Evolutionary conservation across 2,329 filamentous ascomycete genomes (phyloP).

Genomic region (Colletotrichum sp.): DNA sequence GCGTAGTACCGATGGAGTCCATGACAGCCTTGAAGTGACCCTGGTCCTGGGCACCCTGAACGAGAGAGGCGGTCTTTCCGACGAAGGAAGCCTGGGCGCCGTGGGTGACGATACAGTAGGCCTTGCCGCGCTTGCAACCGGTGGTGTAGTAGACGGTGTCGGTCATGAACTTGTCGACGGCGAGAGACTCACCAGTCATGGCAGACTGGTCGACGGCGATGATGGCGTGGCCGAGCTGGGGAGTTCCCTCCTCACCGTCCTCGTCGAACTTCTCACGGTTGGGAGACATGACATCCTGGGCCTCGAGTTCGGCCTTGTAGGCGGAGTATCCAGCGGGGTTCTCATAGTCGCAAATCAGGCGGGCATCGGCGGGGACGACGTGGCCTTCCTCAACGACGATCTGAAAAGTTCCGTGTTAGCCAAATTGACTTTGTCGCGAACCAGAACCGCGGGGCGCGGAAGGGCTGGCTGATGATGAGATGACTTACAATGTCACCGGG

Average conservation of each 20-base stretch:
- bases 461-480: background rate
- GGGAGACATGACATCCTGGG: conserved; percentile 50
- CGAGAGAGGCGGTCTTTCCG: conserved; percentile 75
- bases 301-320: conserved; percentile 62
- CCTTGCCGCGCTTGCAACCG: conserved; percentile 81
- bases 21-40: conserved; percentile 86
- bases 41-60: conserved; percentile 76
- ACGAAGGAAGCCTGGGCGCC: conserved; percentile 77
- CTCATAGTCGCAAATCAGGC: conserved; percentile 76
- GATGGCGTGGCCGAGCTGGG: conserved; percentile 68
- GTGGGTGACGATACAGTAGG: conserved; percentile 71
- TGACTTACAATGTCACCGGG: conserved; percentile 74
- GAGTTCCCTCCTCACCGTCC: conserved; percentile 56
- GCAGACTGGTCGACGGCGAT: conserved; percentile 79
- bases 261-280: conserved; percentile 55
- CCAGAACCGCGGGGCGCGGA: background rate
- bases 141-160: conserved; percentile 81
- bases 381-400: conserved; percentile 75
- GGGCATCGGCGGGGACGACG: conserved; percentile 72
- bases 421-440: background rate
- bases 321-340: conserved; percentile 59
- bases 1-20: conserved; percentile 78
- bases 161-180: conserved; percentile 80
- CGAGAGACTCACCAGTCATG: conserved; percentile 81
- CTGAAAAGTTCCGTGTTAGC: conserved; percentile 36